Base-by-base conservation (phyloP, 345 rosid genomes). In the Gossypium mustelinum region DNA sequence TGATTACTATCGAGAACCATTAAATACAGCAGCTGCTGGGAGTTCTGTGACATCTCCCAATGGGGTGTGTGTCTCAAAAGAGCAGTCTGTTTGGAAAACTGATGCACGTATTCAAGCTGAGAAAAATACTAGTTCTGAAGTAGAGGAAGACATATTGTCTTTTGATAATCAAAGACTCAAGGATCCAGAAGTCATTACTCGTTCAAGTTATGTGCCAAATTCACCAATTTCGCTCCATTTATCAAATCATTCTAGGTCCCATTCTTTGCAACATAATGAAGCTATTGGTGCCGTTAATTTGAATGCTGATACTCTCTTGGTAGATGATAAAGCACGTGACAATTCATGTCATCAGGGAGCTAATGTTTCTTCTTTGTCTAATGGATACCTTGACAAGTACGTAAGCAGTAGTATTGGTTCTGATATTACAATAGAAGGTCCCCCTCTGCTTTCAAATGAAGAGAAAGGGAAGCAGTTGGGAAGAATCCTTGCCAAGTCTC, bases 131-230 rank as follows among this genome's bases (percentile, higher is more conserved):
- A 65, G 58, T 44, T 77, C 85, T 52, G 86, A 81, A 75, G 81
- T 84, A 68, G 94, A 89, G 76, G 89, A 88, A 41, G 92, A 86
- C 82, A n/a, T 90, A 50, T 62, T 89, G 77, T 84, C 90, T 70
- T 86, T 86, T 74, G 86, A 86, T 79, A 86, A 57, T 76, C 92
- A 81, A 68, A 81, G 94, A 79, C 85, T 74, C 20, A 84, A 84
- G 64, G 87, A 84, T 85, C 97, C 96, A 7, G 90, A 88, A 74
- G 85, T 81, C 27, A 80, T 77, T 56, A 83, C 77, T 54, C 84
- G 39, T 68, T 78, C 87, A 44, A 51, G 70, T 47, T 80, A 57
- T 83, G 60, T 81, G 66, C 82, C 85, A 34, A 83, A 78, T 73
- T 81, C 87, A 63, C 82, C 87, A 54, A 82, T 74, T 78, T 65